phyloP scores from a whole-genome alignment of 192 early-diverging fungal genomes.

The Kickxella alabastrina region DNA sequence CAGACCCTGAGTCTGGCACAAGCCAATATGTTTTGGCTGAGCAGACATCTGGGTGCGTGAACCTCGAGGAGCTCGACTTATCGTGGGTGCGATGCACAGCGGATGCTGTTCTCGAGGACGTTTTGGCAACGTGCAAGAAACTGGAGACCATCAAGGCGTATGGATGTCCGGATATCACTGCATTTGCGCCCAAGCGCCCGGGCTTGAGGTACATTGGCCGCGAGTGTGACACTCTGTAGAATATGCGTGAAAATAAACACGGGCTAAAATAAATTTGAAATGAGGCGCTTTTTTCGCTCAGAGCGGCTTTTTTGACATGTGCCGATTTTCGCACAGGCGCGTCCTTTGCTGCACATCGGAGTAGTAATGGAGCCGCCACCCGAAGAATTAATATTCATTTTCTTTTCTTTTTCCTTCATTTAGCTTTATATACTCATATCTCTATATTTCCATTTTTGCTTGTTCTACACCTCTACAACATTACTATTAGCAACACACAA shows the following conservation, averaged over 20 bases:
- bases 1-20: not conserved
- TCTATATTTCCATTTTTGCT: not conserved
- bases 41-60: slow-evolving; percentile 38
- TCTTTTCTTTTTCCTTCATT: slow-evolving; percentile 6
- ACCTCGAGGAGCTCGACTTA: slow-evolving; percentile 59
- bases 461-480: too few relatives aligned
- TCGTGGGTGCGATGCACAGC: slow-evolving; percentile 75
- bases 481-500: too few relatives aligned
- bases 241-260: too few relatives aligned
- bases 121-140: slow-evolving; percentile 51
- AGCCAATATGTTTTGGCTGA: slow-evolving; percentile 8
- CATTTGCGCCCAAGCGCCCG: slow-evolving; percentile 46
- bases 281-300: slow-evolving; percentile 1
- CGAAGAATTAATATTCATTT: too few relatives aligned
- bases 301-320: slow-evolving; percentile 1
- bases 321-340: too few relatives aligned
- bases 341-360: too few relatives aligned
- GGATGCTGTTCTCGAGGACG: slow-evolving; percentile 61
- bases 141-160: slow-evolving; percentile 62
- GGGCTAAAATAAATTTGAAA: too few relatives aligned
- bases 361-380: too few relatives aligned
- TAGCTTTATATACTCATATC: not conserved
- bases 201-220: slow-evolving; percentile 57
- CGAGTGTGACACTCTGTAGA: slow-evolving; percentile 54
- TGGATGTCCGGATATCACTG: slow-evolving; percentile 68